Percentiles rank a stretch among this genome's conserved stretches.
These are phyloP conservation scores for Alternaria conjuncta DNA, from an alignment of 2,329 filamentous ascomycete genomes.

Conservation along the genomic window DNA sequence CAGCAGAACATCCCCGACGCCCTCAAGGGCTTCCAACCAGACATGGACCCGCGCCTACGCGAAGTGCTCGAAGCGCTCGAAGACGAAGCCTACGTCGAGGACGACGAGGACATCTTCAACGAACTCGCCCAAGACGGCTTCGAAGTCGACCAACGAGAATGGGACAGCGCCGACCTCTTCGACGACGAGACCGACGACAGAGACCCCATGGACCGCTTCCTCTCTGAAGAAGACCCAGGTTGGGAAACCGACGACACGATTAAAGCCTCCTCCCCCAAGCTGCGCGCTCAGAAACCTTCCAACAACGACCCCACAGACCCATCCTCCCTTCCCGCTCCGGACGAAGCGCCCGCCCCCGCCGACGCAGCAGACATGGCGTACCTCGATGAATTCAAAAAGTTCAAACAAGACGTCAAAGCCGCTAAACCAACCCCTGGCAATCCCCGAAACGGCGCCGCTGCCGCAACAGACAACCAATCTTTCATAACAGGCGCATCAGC, in stretches of 20 bases:
- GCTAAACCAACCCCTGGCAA: conserved; percentile 39
- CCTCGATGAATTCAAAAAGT: conserved; percentile 91
- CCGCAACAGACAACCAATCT: conserved; percentile 71
- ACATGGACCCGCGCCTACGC: conserved; percentile 92
- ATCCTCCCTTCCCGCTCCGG: conserved; percentile 39
- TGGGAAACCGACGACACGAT: conserved; percentile 95
- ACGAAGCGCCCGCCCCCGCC: conserved; percentile 43
- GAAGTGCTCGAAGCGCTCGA: conserved; percentile 94
- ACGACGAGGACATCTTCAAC: conserved; percentile 82
- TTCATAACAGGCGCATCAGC: conserved; percentile 73
- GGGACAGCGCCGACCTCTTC: conserved; percentile 66
- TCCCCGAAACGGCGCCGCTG: conserved; percentile 45
- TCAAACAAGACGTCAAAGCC: conserved; percentile 76
- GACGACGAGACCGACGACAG: conserved; percentile 32
- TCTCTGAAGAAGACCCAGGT: conserved; percentile 72
- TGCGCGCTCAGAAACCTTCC: conserved; percentile 45
- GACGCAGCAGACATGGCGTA: conserved; percentile 73
- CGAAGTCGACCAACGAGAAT: conserved; percentile 81
- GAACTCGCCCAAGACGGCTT: conserved; percentile 71
- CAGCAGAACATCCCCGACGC: conserved; percentile 92
- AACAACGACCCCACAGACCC: conserved; percentile 58
- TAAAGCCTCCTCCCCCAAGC: conserved; percentile 63
- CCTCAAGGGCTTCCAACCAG: conserved; percentile 91
- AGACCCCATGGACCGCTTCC: conserved; percentile 51
- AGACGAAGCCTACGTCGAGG: conserved; percentile 91